Percentiles rank a stretch among this genome's conserved stretches.
phyloP scores from a whole-genome alignment of 2,329 filamentous ascomycete species.

The Aureobasidium sp. region DNA sequence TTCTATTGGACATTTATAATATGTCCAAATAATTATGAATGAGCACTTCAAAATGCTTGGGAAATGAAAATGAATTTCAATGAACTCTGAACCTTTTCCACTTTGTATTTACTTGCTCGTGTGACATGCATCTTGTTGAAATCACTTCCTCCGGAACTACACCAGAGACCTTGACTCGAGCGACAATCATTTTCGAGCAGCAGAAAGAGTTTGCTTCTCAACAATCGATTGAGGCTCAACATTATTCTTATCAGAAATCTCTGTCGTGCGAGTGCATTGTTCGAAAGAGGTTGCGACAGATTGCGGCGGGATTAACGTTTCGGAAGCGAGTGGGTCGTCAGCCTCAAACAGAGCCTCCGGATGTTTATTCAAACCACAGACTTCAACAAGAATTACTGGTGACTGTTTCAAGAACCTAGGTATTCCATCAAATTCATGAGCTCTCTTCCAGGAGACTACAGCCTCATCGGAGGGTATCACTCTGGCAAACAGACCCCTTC shows the following conservation, averaged over 20 bases:
- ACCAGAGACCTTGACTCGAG: too few relatives aligned
- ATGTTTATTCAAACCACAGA: not conserved
- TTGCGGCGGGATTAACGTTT: not conserved
- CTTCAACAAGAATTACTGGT: not conserved
- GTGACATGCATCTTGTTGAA: not conserved
- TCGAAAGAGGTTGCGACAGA: not conserved
- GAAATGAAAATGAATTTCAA: conserved; percentile 7
- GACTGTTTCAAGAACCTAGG: not conserved
- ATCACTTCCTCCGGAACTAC: too few relatives aligned
- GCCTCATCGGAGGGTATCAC: not conserved
- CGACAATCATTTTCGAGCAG: too few relatives aligned
- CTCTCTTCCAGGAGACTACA: too few relatives aligned
- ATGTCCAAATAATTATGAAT: not conserved
- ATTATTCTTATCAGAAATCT: not conserved
- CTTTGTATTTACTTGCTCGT: not conserved
- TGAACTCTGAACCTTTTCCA: not conserved
- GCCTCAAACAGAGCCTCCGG: not conserved
- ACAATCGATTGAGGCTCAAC: conserved; percentile 3
- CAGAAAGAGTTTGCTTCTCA: not conserved
- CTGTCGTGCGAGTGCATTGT: not conserved
- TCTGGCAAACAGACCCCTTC: not conserved
- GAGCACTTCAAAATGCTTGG: conserved; percentile 5
- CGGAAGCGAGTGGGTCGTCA: not conserved
- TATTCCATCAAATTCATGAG: not conserved
- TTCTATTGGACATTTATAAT: not conserved